Conservation (phyloP, 2,329 filamentous ascomycete species). For the Geosmithia flava region DNA sequence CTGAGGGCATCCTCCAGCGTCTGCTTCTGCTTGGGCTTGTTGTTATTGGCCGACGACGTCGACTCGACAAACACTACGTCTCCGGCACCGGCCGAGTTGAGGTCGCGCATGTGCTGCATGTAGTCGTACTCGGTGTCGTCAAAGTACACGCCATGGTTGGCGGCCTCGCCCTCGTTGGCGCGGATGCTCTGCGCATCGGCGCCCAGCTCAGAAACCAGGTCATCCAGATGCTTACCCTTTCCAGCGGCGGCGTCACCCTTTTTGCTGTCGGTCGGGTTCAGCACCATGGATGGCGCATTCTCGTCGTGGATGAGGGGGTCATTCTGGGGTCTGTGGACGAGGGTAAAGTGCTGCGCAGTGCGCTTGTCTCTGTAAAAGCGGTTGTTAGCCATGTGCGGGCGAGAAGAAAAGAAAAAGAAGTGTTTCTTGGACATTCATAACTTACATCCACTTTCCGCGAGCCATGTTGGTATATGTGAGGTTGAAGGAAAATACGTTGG, state of each 20-base stretch:
- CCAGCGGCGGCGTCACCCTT: constrained; percentile 13
- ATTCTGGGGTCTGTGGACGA: constrained; percentile 93
- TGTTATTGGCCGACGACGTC: constrained; percentile 49
- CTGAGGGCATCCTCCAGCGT: constrained; percentile 73
- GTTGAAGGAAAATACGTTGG: neutral
- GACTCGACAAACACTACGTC: constrained; percentile 76
- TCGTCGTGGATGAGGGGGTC: constrained; percentile 94
- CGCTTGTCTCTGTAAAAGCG: constrained; percentile 59
- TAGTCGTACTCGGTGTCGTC: constrained; percentile 97
- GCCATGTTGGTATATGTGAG: constrained; percentile 47
- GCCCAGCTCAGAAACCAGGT: constrained; percentile 67
- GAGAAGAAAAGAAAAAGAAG: neutral
- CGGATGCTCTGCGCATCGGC: constrained; percentile 53
- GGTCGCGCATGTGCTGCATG: constrained; percentile 94
- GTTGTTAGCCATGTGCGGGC: neutral
- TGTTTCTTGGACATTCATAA: neutral
- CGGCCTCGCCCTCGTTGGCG: constrained; percentile 90
- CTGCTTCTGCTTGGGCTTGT: constrained; percentile 63
- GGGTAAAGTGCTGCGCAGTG: constrained; percentile 79
- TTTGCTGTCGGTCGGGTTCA: constrained; percentile 47
- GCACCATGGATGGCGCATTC: constrained; percentile 77
- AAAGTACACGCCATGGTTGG: constrained; percentile 84
- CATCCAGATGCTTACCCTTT: constrained; percentile 52
- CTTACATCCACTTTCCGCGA: constrained; percentile 57
- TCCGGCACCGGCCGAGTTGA: constrained; percentile 51